A percentile compares a stretch with the other conserved stretches of the same genome.
Evolutionary conservation across 768 basidiomycete genomes (phyloP).

Genomic region (Rhizopogon vinicolor): DNA sequence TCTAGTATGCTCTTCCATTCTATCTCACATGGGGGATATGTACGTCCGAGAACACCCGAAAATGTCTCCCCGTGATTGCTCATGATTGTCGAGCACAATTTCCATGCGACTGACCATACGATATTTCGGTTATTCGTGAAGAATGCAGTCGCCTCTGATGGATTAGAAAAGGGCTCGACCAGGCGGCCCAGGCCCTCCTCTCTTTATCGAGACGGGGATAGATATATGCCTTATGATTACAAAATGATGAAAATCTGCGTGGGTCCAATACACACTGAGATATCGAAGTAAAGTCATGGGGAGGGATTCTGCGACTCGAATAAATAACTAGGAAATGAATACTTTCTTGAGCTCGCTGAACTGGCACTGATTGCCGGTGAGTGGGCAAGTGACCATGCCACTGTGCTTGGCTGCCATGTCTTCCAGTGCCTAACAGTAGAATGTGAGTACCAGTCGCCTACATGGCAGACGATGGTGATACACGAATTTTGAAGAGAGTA

Average conservation of each 20-base stretch:
- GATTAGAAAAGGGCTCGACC: background rate
- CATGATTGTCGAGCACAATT: too few relatives aligned
- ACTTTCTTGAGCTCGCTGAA: conserved; percentile 78
- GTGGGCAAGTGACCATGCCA: conserved; percentile 81
- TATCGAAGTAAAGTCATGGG: background rate
- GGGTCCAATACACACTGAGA: background rate
- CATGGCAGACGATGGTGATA: conserved; percentile 2
- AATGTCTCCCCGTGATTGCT: too few relatives aligned
- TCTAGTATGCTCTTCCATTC: too few relatives aligned
- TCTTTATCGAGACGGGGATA: background rate
- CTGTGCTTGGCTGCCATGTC: conserved; percentile 82
- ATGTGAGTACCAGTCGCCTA: conserved; percentile 9
- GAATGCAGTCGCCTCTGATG: background rate
- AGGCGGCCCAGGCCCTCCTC: too few relatives aligned
- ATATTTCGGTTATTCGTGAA: background rate
- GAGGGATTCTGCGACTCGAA: background rate
- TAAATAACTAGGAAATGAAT: conserved; percentile 66
- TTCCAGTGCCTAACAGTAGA: conserved; percentile 60
- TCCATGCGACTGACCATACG: too few relatives aligned
- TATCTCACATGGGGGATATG: too few relatives aligned
- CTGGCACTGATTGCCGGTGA: conserved; percentile 59
- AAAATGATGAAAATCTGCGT: background rate
- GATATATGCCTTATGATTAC: background rate
- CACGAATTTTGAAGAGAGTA: background rate
- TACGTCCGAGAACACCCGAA: too few relatives aligned